Evolutionary conservation across 108 stramenopile species (phyloP), one percentile per base, ranked within the genome.

Genomic region (Discostella stelligeroides): DNA sequence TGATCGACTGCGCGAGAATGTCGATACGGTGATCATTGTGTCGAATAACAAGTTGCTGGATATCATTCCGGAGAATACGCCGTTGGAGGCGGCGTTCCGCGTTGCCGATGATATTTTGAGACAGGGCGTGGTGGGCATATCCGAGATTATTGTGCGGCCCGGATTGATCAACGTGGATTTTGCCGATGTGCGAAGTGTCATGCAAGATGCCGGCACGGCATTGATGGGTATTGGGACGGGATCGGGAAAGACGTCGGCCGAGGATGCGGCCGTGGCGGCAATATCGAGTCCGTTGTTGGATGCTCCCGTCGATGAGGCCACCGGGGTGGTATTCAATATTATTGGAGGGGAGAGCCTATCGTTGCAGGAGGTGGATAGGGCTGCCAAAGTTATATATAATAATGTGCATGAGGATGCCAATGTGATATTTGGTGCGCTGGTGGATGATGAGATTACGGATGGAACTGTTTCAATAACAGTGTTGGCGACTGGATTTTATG

Each of bases 111-210:
- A 95, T 73, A 92, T 96, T 61, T 76, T 96, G 51, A 81, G 96
- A 41, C 93, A 96, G 79, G 94, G 94, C 43, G 92, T 97, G 21
- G 92, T 95, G 43, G 96, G 94, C 2, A 94, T 97, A 49, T 90
- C 89, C 13, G 94, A 95, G 79, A 97, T 96, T 75, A 96, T 96
- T 64, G 90, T 96, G 0, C 49, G 88, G 30, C 96, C 94, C 20
- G 96, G 94, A 13, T 60, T 97, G 53, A 94, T 97, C 72, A 97
- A 97, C 65, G 94, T 97, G 7, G 96, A 95, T 71, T 97, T 97
- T 80, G 96, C 94, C 7, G 96, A 97, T 82, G 96, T 97, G 7
- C 72, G 96, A 63, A 83, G 86, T 37, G 88, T 96, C 25, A 96
- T 96, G 96, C 85, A 87, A 55, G 89, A 94, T 78, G 94, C 94